Conservation (phyloP, 345 rosid genomes). For the Excoecaria cochinchinensis region DNA sequence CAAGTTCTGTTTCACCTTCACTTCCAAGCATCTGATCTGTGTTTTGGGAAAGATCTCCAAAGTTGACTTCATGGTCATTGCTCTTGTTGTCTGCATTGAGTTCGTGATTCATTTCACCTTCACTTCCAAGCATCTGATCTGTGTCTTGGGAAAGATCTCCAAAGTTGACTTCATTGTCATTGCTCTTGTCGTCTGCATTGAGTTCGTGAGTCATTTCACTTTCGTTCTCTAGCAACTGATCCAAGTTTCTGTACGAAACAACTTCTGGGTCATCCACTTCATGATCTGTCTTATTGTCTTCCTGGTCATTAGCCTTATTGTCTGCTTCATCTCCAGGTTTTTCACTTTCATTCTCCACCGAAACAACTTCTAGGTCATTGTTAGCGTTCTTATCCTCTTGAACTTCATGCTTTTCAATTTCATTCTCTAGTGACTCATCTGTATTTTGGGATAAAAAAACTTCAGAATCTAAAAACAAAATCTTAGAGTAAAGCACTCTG, state of each 20-base stretch:
- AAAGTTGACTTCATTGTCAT: not conserved
- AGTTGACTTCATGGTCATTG: slow-evolving; percentile 5
- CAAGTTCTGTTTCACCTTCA: slow-evolving; percentile 25
- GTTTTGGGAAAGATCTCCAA: slow-evolving; percentile 26
- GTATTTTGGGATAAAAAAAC: not conserved
- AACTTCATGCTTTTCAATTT: slow-evolving; percentile 2
- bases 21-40: slow-evolving; percentile 27
- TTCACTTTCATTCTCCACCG: slow-evolving; percentile 4
- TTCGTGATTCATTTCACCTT: slow-evolving; percentile 21
- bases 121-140: slow-evolving; percentile 28
- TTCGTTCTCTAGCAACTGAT: slow-evolving; percentile 29
- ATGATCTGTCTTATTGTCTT: not conserved
- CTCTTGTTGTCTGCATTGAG: not conserved
- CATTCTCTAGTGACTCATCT: not conserved
- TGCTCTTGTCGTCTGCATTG: not conserved
- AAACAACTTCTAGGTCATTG: slow-evolving; percentile 16
- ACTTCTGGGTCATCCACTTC: slow-evolving; percentile 15
- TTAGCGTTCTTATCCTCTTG: not conserved
- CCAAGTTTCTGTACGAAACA: slow-evolving; percentile 27
- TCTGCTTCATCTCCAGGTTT: not conserved
- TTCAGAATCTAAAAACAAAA: slow-evolving; percentile 3
- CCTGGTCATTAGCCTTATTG: not conserved
- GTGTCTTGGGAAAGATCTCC: slow-evolving; percentile 26
- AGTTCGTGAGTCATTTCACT: slow-evolving; percentile 16
- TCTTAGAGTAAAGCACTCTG: not conserved